Conservation (phyloP, 1,284 basidiomycete species). For the Heliocybe sulcata region DNA sequence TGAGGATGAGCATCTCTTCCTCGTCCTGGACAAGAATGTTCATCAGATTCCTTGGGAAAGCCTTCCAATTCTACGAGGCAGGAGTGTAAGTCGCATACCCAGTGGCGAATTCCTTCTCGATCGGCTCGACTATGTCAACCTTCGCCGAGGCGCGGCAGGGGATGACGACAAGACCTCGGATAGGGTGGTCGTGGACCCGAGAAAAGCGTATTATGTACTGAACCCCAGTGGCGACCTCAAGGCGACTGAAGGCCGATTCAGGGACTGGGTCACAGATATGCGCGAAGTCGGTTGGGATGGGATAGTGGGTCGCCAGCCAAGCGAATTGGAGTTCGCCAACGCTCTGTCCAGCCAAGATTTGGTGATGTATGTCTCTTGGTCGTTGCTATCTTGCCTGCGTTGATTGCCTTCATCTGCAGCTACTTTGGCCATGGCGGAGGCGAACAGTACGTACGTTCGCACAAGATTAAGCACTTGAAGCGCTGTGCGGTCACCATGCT, state of each 20-base stretch:
- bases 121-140: conserved; percentile 55
- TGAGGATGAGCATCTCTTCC: conserved; percentile 71
- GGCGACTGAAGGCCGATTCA: conserved; percentile 81
- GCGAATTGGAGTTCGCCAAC: conserved; percentile 73
- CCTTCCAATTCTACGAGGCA: conserved; percentile 77
- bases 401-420: conserved; percentile 30
- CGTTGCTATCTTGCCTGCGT: background rate
- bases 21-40: conserved; percentile 88
- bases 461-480: conserved; percentile 74
- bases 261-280: conserved; percentile 69
- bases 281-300: conserved; percentile 77
- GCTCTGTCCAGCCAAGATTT: conserved; percentile 72
- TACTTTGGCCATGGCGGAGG: conserved; percentile 98
- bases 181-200: conserved; percentile 52
- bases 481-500: conserved; percentile 93
- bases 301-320: conserved; percentile 68
- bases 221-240: conserved; percentile 91
- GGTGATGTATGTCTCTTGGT: conserved; percentile 64
- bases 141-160: conserved; percentile 12
- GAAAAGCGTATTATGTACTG: conserved; percentile 78
- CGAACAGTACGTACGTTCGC: conserved; percentile 89
- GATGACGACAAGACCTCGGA: conserved; percentile 22
- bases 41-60: conserved; percentile 96
- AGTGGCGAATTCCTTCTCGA: conserved; percentile 86
- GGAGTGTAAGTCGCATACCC: conserved; percentile 88